These are phyloP conservation scores for Adansonia digitata DNA, from an alignment of 345 rosid species.

Conservation along the genomic window DNA sequence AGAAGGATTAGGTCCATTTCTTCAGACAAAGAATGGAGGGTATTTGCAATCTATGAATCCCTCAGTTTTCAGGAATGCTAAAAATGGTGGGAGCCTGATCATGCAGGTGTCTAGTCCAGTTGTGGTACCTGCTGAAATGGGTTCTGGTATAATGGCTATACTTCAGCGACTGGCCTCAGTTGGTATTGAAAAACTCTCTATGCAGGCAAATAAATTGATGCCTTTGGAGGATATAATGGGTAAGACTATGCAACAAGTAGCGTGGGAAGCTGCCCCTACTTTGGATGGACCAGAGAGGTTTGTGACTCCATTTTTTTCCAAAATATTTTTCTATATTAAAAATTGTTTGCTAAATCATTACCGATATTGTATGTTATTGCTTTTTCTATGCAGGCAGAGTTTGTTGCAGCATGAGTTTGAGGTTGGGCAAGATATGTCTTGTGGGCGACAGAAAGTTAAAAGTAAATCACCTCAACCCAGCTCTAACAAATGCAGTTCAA, in stretches of 20 bases:
- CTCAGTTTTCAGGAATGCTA: conserved; percentile 51
- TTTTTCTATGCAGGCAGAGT: conserved; percentile 44
- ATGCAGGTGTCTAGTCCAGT: conserved; percentile 97
- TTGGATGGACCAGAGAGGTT: conserved; percentile 59
- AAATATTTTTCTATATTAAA: conserved; percentile 5
- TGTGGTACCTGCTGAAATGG: conserved; percentile 97
- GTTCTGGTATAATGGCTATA: conserved; percentile 66
- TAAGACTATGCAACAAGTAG: conserved; percentile 76
- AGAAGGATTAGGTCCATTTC: conserved; percentile 79
- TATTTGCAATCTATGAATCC: conserved; percentile 84
- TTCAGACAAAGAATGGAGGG: conserved; percentile 80
- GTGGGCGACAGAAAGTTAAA: conserved; percentile 29
- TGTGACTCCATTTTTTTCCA: conserved; percentile 15
- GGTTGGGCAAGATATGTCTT: conserved; percentile 29
- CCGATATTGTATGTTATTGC: conserved; percentile 16
- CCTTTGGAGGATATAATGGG: conserved; percentile 93
- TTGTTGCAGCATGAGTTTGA: conserved; percentile 33
- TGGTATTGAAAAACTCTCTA: conserved; percentile 92
- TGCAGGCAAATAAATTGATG: conserved; percentile 88
- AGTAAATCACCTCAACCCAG: conserved; percentile 35
- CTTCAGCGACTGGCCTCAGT: conserved; percentile 69
- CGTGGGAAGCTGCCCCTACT: conserved; percentile 66
- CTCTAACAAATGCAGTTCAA: conserved; percentile 33
- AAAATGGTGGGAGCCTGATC: conserved; percentile 69
- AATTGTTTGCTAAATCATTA: background rate